Percentiles rank a stretch among this genome's conserved stretches.
Evolutionary conservation across 805 yeast genomes (phyloP).

Genomic region (Dipodascus geniculatus): DNA sequence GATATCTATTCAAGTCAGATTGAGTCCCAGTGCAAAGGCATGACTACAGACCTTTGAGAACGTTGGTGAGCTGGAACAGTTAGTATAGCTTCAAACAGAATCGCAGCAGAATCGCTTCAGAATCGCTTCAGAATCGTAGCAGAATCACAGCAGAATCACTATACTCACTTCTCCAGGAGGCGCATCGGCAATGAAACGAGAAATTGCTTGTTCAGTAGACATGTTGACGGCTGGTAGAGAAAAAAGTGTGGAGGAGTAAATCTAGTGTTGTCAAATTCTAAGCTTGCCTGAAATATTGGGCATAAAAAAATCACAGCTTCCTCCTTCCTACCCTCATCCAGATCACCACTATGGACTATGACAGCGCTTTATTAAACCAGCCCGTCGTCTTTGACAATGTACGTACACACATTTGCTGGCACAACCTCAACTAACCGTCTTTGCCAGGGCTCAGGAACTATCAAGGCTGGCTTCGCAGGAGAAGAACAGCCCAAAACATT

Average conservation of each 20-base stretch:
- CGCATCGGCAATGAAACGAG: constrained; percentile 34
- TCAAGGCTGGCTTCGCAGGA: constrained; percentile 90
- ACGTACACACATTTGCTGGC: no score
- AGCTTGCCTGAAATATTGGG: neutral
- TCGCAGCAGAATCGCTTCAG: constrained; percentile 12
- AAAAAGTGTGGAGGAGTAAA: no score
- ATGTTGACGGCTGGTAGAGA: constrained; percentile 6
- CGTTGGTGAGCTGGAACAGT: constrained; percentile 17
- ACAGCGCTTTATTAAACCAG: constrained; percentile 41
- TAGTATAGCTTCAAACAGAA: neutral
- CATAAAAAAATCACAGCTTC: neutral
- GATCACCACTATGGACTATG: constrained; percentile 16
- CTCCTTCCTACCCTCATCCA: neutral
- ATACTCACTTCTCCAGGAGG: constrained; percentile 43
- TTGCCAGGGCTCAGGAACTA: constrained; percentile 58
- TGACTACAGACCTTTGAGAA: constrained; percentile 27
- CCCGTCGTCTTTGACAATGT: constrained; percentile 67
- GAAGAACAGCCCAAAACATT: constrained; percentile 65
- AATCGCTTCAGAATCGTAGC: no score
- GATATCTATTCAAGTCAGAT: constrained; percentile 25
- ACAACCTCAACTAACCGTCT: neutral
- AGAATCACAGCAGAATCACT: constrained; percentile 1
- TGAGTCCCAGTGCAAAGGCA: constrained; percentile 10
- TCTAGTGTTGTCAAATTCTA: neutral
- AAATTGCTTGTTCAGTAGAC: constrained; percentile 13